A percentile compares a stretch with the other conserved stretches of the same genome.
Conservation (phyloP, 805 yeast species). For the Scheffersomyces ergatensis region DNA sequence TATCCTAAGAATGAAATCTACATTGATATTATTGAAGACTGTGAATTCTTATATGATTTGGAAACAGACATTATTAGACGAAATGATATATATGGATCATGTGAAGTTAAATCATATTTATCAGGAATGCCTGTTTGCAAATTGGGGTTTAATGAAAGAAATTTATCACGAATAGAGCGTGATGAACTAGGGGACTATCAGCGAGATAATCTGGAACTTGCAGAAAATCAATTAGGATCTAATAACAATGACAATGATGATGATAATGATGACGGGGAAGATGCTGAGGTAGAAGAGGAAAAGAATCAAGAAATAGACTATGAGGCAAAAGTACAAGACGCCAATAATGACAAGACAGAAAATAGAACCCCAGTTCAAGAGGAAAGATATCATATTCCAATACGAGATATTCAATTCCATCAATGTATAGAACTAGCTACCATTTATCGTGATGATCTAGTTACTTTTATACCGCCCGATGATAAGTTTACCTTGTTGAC, state of each 20-base stretch:
- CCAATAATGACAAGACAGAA: background rate
- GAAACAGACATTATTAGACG: conserved; percentile 20
- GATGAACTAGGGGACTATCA: conserved; percentile 1
- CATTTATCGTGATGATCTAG: conserved; percentile 63
- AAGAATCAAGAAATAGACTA: conserved; percentile 4
- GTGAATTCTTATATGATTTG: conserved; percentile 36
- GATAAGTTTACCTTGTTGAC: conserved; percentile 38
- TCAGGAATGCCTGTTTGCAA: conserved; percentile 45
- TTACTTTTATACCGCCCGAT: conserved; percentile 86
- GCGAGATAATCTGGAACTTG: conserved; percentile 2
- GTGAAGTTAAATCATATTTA: conserved; percentile 35
- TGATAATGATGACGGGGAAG: conserved; percentile 8
- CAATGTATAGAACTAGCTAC: conserved; percentile 76
- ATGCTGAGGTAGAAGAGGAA: conserved; percentile 1
- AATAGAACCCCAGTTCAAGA: conserved; percentile 1
- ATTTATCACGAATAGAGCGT: conserved; percentile 29
- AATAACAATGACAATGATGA: conserved; percentile 8
- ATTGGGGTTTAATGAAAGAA: conserved; percentile 38
- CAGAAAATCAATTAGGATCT: conserved; percentile 9
- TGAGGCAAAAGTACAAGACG: background rate
- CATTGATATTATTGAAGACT: conserved; percentile 38
- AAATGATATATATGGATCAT: conserved; percentile 34
- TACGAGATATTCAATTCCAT: conserved; percentile 40
- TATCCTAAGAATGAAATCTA: conserved; percentile 44
- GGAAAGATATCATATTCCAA: conserved; percentile 22